These are phyloP conservation scores for Helicocarpus griseus DNA, from an alignment of 2,329 filamentous ascomycete species.

Conservation along the genomic window DNA sequence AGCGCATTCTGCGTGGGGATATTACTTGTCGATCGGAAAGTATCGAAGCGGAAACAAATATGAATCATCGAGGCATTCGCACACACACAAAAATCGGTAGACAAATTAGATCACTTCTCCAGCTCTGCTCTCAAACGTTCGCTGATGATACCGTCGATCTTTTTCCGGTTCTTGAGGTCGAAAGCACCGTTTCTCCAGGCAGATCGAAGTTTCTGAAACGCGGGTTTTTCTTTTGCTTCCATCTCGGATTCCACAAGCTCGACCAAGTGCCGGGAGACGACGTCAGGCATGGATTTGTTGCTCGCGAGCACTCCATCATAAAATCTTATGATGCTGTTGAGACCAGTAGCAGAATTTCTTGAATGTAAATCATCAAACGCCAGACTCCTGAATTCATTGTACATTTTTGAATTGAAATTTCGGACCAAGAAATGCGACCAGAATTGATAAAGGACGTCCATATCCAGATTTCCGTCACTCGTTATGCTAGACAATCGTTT, in stretches of 20 bases:
- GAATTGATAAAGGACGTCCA: constrained; percentile 62
- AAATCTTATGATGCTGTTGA: constrained; percentile 55
- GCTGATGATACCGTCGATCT: constrained; percentile 44
- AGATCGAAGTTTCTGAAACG: constrained; percentile 43
- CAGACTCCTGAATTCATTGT: constrained; percentile 60
- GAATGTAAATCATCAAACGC: constrained; percentile 55
- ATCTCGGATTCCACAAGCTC: constrained; percentile 43
- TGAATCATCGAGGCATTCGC: background rate
- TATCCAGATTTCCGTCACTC: constrained; percentile 28
- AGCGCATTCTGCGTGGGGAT: background rate
- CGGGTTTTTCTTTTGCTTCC: constrained; percentile 28
- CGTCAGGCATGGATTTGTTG: constrained; percentile 38
- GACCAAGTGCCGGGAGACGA: constrained; percentile 47
- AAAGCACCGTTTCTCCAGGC: constrained; percentile 46
- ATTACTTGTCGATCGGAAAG: background rate
- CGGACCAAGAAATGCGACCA: constrained; percentile 64
- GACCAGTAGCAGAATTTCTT: constrained; percentile 44
- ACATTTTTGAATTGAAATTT: constrained; percentile 67
- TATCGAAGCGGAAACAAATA: background rate
- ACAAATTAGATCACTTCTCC: constrained; percentile 28
- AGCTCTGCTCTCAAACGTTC: constrained; percentile 43
- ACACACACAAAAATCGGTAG: background rate
- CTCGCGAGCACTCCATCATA: constrained; percentile 51
- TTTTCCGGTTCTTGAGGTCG: constrained; percentile 48
- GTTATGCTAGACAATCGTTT: constrained; percentile 37